Conservation (phyloP, 2,329 filamentous ascomycete species). For the Gliomastix tumulicola region DNA sequence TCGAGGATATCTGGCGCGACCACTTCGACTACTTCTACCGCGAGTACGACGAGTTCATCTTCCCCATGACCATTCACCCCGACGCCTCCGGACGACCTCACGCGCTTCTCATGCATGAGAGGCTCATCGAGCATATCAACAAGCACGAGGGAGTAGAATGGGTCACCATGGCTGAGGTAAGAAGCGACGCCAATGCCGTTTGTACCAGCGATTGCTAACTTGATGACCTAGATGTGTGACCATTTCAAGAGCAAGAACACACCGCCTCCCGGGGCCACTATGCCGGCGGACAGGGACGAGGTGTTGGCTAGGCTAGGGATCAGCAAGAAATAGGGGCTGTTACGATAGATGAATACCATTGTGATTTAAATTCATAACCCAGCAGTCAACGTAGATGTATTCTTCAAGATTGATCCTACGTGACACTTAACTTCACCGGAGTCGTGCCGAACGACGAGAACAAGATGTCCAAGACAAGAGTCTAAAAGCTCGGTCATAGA, state of each 20-base stretch:
- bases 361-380: no score
- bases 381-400: no score
- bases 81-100: slow-evolving; percentile 68
- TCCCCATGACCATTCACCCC: slow-evolving; percentile 72
- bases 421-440: no score
- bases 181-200: no score
- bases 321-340: no score
- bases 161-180: slow-evolving; percentile 56
- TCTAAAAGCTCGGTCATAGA: no score
- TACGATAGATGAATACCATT: no score
- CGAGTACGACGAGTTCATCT: slow-evolving; percentile 71
- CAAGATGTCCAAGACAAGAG: no score
- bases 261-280: slow-evolving; percentile 48
- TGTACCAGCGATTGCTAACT: background rate
- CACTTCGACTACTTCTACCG: slow-evolving; percentile 70
- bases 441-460: no score
- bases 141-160: slow-evolving; percentile 54
- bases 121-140: slow-evolving; percentile 60
- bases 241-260: slow-evolving; percentile 63
- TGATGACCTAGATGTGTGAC: slow-evolving; percentile 28
- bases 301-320: no score
- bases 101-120: slow-evolving; percentile 65
- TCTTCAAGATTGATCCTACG: no score
- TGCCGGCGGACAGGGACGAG: slow-evolving; percentile 49
- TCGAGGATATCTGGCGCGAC: slow-evolving; percentile 59